A percentile compares a stretch with the other conserved stretches of the same genome.
Conservation (phyloP, 441 rosid species). For the Erysimum pusillum region DNA sequence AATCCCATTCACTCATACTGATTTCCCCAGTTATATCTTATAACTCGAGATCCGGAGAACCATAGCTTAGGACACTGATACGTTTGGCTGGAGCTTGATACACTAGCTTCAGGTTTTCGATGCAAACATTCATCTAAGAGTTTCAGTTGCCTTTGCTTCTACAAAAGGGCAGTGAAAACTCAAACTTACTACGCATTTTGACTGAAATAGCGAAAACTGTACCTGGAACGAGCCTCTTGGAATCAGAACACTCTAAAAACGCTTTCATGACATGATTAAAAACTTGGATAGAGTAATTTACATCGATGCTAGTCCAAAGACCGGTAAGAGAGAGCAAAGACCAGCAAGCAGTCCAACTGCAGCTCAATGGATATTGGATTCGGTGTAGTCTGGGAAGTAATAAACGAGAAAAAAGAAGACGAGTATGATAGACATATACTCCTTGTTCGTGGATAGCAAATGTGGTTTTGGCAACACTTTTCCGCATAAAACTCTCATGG, state of each 20-base stretch:
- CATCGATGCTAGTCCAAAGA: background rate
- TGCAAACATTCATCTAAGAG: background rate
- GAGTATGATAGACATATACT: background rate
- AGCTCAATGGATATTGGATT: background rate
- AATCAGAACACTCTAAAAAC: background rate
- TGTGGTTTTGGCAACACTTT: background rate
- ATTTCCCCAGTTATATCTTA: background rate
- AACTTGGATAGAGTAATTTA: conserved; percentile 16
- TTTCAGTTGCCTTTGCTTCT: background rate
- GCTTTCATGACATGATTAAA: conserved; percentile 2
- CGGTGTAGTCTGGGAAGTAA: background rate
- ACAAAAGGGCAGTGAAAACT: background rate
- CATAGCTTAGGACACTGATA: conserved; percentile 9
- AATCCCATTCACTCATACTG: conserved; percentile 1
- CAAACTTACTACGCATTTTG: background rate
- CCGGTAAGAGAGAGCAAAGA: background rate
- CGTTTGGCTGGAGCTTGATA: background rate
- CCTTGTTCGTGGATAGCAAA: background rate
- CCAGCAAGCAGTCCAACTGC: background rate
- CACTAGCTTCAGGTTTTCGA: background rate
- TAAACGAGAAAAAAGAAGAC: background rate
- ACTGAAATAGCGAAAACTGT: conserved; percentile 3
- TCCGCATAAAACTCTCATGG: background rate
- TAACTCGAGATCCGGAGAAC: background rate
- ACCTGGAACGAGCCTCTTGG: background rate